These are phyloP conservation scores for Corylus americana DNA, from an alignment of 306 rosid genomes.

Conservation along the genomic window DNA sequence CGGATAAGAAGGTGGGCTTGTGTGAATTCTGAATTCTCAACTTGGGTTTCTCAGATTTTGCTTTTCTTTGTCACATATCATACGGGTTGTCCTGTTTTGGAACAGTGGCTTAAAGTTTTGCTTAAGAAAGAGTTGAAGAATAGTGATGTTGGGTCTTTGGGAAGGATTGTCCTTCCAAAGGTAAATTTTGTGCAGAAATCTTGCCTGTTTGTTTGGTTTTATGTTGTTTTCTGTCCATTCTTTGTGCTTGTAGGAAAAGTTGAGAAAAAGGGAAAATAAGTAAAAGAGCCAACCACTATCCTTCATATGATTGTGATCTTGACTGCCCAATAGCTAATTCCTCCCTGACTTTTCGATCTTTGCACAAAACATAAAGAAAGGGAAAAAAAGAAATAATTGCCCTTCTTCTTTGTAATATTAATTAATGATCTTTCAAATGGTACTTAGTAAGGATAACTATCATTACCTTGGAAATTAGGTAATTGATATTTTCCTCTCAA, in stretches of 20 bases:
- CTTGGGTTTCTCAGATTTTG: background rate
- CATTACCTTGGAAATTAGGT: background rate
- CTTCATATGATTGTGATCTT: conserved; percentile 26
- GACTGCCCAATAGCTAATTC: conserved; percentile 16
- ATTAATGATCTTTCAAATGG: background rate
- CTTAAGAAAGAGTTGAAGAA: conserved; percentile 46
- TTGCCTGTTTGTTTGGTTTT: background rate
- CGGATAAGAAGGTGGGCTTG: conserved; percentile 52
- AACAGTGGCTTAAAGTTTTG: conserved; percentile 41
- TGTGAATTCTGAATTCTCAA: background rate
- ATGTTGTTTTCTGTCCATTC: background rate
- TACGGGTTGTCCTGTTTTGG: background rate
- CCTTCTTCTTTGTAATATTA: background rate
- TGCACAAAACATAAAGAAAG: conserved; percentile 7
- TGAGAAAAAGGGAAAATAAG: background rate
- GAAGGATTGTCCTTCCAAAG: conserved; percentile 79
- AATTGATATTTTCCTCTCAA: background rate
- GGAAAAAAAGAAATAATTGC: background rate
- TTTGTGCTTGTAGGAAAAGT: background rate
- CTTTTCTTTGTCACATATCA: background rate
- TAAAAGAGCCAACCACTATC: conserved; percentile 16
- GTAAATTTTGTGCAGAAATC: conserved; percentile 24
- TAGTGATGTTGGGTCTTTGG: conserved; percentile 54
- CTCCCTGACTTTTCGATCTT: conserved; percentile 25
- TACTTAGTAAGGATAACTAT: background rate